Evolutionary conservation across 2,329 filamentous ascomycete genomes (phyloP), one percentile per base, ranked within the genome.

Genomic region (Colletotrichum chrysophilum): DNA sequence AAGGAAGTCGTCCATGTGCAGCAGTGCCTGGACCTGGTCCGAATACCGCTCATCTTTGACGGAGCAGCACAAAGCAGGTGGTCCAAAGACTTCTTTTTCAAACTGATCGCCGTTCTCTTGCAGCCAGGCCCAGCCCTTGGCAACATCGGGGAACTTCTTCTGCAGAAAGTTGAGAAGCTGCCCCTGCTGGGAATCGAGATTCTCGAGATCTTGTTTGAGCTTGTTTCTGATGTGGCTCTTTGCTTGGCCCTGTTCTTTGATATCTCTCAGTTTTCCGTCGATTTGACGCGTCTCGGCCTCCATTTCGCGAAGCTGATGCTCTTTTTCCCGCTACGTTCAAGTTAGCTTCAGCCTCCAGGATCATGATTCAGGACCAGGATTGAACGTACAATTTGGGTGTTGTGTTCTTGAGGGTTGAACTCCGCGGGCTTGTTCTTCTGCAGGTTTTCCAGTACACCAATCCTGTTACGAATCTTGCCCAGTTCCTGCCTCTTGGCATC

Each of bases 121-220:
- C 67, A 98, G 89, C 96, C 96, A 99, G 56, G 93, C 88, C 92
- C 95, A 98, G 3, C 93, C 95, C 78, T 82, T 87, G 13, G 90
- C 90, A 4, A 94, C 91, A 72, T 98, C 94, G 0, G 82, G 82
- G 13, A 93, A 94, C 1, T 89, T 18, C 7, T 82, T 88, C 68
- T 87, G 88, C 70, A 99, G 89, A 78, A 93, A 91, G 65, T 86
- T 91, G 71, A 94, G 87, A 78, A 95, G 93, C 80, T 94, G 94
- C 7, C 96, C 96, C 75, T 93, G 89, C 79, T 94, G 91, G 1
- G 95, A 96, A 66, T 95, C 89, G 16, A 98, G 88, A 21, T 87
- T 89, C 28, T 87, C 83, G 26, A 95, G 83, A 18, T 92, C 89
- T 4, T 80, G 78, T 77, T 91, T 77, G 2, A 88, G 81, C 32